These are phyloP conservation scores for Lachnellula cervina DNA, from an alignment of 2,329 filamentous ascomycete species.

Conservation along the genomic window DNA sequence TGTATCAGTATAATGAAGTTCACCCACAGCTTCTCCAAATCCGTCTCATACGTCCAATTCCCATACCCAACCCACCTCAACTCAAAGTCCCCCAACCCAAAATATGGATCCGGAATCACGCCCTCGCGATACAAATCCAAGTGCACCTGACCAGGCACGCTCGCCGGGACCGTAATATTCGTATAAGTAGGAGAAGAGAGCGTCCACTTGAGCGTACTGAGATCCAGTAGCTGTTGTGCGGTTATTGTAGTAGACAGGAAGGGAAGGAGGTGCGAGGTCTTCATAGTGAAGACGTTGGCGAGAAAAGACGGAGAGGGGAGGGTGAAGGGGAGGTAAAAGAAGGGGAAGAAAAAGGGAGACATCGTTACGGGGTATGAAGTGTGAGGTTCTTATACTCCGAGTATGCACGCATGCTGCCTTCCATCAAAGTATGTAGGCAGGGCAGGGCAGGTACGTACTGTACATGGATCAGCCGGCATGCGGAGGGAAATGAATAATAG, in stretches of 20 bases:
- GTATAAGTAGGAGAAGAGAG: constrained; percentile 7
- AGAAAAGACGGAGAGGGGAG: background rate
- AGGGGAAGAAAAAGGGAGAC: background rate
- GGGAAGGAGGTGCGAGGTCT: background rate
- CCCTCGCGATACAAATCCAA: constrained; percentile 50
- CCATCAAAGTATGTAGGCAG: too few species aligned
- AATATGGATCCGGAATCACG: constrained; percentile 39
- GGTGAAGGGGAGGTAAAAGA: too few species aligned
- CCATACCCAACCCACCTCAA: constrained; percentile 52
- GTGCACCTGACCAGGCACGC: constrained; percentile 54
- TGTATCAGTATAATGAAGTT: background rate
- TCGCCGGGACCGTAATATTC: constrained; percentile 49
- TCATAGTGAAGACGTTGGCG: constrained; percentile 3
- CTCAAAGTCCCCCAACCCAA: constrained; percentile 55
- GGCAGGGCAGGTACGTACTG: too few species aligned
- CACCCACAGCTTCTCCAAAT: constrained; percentile 39
- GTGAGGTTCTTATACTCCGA: background rate
- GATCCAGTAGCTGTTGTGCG: constrained; percentile 10
- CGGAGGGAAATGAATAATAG: background rate
- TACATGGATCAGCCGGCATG: too few species aligned
- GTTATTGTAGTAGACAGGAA: background rate
- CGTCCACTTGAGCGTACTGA: constrained; percentile 13
- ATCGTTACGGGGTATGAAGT: background rate
- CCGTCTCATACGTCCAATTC: constrained; percentile 59
- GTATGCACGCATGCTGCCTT: background rate